Evolutionary conservation across 192 early-diverging fungal species (phyloP).

Genomic region (Backusella macrospora): DNA sequence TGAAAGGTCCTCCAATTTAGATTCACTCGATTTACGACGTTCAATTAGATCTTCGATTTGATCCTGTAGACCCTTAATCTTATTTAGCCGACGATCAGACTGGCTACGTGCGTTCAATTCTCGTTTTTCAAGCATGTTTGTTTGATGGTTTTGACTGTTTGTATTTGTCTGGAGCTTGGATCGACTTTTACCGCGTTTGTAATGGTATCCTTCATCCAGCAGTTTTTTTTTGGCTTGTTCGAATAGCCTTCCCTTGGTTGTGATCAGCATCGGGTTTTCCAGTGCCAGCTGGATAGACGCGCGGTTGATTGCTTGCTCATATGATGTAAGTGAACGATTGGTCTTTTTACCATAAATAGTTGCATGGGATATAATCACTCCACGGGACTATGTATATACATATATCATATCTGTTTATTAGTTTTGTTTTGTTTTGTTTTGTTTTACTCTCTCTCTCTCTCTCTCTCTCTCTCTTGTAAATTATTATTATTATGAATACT

Average conservation of each 20-base stretch:
- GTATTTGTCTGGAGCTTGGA: conserved; percentile 45
- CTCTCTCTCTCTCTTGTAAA: not conserved
- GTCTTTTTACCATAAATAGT: conserved; percentile 60
- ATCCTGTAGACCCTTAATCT: conserved; percentile 40
- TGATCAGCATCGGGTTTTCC: conserved; percentile 45
- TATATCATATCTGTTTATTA: not conserved
- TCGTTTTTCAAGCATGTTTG: conserved; percentile 2
- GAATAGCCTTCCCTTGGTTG: conserved; percentile 50
- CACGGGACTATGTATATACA: conserved; percentile 30
- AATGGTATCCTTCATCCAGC: conserved; percentile 51
- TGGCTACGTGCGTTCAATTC: conserved; percentile 23
- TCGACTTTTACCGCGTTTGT: conserved; percentile 59
- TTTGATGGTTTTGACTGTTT: conserved; percentile 18
- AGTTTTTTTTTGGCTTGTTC: conserved; percentile 54
- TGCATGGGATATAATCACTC: conserved; percentile 54
- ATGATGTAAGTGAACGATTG: conserved; percentile 50
- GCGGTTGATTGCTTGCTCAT: conserved; percentile 56
- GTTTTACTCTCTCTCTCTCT: no score
- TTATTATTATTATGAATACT: not conserved
- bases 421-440: not conserved
- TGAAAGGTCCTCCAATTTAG: not conserved
- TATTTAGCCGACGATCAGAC: conserved; percentile 36
- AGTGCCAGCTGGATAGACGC: conserved; percentile 52
- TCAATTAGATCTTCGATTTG: conserved; percentile 41
- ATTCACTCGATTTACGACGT: conserved; percentile 11